A percentile compares a stretch with the other conserved stretches of the same genome.
Evolutionary conservation across 495 filamentous ascomycete species (phyloP).

Genomic region (Bombardia bombarda): DNA sequence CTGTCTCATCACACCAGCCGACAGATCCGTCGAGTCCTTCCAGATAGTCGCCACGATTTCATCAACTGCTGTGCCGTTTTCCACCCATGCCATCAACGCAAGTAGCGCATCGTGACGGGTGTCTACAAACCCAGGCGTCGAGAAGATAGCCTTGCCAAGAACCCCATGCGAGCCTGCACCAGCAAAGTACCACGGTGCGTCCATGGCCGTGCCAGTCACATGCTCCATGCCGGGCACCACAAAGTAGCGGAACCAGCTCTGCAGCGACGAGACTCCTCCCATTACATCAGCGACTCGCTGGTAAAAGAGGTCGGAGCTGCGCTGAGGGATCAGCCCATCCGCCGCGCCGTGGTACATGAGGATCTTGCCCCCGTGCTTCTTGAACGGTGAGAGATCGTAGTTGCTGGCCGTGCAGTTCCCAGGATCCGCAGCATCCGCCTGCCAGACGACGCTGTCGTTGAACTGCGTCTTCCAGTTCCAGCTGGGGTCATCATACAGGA

Average conservation of each 20-base stretch:
- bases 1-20: slow-evolving; percentile 28
- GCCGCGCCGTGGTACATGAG: slow-evolving; percentile 46
- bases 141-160: slow-evolving; percentile 21
- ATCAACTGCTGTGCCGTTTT: slow-evolving; percentile 31
- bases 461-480: slow-evolving; percentile 30
- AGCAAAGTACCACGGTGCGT: slow-evolving; percentile 34
- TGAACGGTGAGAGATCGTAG: slow-evolving; percentile 41
- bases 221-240: slow-evolving; percentile 36
- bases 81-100: slow-evolving; percentile 46
- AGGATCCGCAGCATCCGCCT: slow-evolving; percentile 34
- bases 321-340: slow-evolving; percentile 40
- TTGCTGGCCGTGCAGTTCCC: slow-evolving; percentile 39
- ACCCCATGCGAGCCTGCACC: slow-evolving; percentile 18
- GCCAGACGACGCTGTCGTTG: slow-evolving; percentile 26
- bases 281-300: slow-evolving; percentile 30
- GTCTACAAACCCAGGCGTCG: slow-evolving; percentile 33
- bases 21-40: slow-evolving; percentile 19
- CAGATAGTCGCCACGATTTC: slow-evolving; percentile 34
- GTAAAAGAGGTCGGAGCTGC: slow-evolving; percentile 36
- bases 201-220: slow-evolving; percentile 15
- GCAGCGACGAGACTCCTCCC: slow-evolving; percentile 13
- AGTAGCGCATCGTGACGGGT: slow-evolving; percentile 36
- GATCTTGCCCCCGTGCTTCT: slow-evolving; percentile 43
- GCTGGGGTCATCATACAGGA: slow-evolving; percentile 35
- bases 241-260: slow-evolving; percentile 30